Percentiles rank a stretch among this genome's conserved stretches.
phyloP scores from a whole-genome alignment of 306 rosid genomes.

The Dicorynia guianensis region DNA sequence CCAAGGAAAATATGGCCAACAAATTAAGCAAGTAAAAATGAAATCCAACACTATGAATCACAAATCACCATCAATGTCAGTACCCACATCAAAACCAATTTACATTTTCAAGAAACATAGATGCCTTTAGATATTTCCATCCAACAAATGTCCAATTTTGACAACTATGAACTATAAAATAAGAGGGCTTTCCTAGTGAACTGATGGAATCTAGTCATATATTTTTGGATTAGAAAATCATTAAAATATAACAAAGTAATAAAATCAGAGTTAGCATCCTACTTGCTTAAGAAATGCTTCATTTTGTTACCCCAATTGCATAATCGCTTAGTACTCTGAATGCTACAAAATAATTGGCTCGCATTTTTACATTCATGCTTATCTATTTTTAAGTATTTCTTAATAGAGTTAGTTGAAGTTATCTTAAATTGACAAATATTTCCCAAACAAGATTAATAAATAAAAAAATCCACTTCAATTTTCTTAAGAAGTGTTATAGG shows the following conservation, averaged over 20 bases:
- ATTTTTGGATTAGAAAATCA: neutral
- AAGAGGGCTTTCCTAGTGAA: conserved; percentile 8
- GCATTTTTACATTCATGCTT: conserved; percentile 74
- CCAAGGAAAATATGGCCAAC: neutral
- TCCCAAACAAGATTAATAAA: conserved; percentile 3
- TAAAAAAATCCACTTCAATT: neutral
- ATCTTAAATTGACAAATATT: conserved; percentile 12
- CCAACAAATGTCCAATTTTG: conserved; percentile 8
- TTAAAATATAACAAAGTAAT: neutral
- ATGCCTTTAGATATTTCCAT: neutral
- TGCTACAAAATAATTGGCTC: conserved; percentile 89
- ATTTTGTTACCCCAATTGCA: conserved; percentile 67
- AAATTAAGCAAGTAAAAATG: conserved; percentile 30
- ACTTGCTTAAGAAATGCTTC: conserved; percentile 97
- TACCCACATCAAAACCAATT: neutral
- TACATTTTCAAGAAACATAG: conserved; percentile 3
- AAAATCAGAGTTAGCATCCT: conserved; percentile 31
- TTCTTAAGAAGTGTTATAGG: neutral
- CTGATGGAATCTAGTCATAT: conserved; percentile 17
- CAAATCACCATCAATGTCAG: neutral
- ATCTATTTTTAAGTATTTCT: conserved; percentile 51
- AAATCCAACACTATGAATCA: neutral
- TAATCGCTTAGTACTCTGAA: conserved; percentile 84
- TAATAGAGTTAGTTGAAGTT: neutral
- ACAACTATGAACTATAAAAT: conserved; percentile 23